phyloP scores from a whole-genome alignment of 306 rosid genomes.

The Bauhinia variegata region DNA sequence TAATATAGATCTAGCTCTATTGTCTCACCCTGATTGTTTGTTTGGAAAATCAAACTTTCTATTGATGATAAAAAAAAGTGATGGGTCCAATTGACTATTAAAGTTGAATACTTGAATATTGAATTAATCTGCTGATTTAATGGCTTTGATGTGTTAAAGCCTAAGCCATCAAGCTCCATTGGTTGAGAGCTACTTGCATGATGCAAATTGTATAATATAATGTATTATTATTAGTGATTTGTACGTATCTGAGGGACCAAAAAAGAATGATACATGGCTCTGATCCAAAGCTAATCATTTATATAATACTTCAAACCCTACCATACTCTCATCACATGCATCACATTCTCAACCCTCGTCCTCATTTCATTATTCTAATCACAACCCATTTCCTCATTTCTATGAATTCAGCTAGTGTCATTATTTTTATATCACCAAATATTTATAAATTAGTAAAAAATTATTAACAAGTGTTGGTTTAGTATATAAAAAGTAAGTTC shows the following conservation, averaged over 20 bases:
- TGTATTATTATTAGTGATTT: background rate
- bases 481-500: no score
- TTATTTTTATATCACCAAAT: no score
- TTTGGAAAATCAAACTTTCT: slow-evolving; percentile 28
- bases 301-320: slow-evolving; percentile 33
- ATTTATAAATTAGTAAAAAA: no score
- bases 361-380: background rate
- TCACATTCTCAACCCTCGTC: slow-evolving; percentile 47
- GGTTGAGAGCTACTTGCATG: slow-evolving; percentile 32
- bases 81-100: slow-evolving; percentile 25
- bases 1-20: no score
- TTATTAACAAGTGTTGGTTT: no score
- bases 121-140: slow-evolving; percentile 35
- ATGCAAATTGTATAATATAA: background rate
- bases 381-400: slow-evolving; percentile 14
- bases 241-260: slow-evolving; percentile 30
- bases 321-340: slow-evolving; percentile 73
- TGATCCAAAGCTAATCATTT: slow-evolving; percentile 49
- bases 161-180: slow-evolving; percentile 24
- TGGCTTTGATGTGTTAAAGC: slow-evolving; percentile 26
- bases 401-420: background rate
- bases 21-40: slow-evolving; percentile 24
- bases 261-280: slow-evolving; percentile 27
- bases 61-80: slow-evolving; percentile 29
- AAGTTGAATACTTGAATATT: background rate